Evolutionary conservation across 805 yeast genomes (phyloP), one percentile per base, ranked within the genome.

Genomic region (Wickerhamiella qilinensis): DNA sequence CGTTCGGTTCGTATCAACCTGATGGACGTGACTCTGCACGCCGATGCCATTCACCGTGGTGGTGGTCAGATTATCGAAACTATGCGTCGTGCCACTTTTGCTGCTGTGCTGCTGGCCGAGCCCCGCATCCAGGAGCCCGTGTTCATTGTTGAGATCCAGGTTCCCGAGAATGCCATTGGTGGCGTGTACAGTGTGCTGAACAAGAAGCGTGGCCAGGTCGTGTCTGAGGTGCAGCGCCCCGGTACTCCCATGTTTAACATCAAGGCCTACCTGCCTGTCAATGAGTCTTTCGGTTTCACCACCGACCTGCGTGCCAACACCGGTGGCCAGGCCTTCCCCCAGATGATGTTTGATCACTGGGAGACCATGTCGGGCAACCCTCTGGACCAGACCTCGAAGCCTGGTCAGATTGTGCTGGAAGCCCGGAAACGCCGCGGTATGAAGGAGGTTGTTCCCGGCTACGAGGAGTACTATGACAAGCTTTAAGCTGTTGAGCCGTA

Each of bases 241-340:
- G 98, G 98, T 80, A 88, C 98, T 58, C 97, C 98, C 71, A 77
- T 91, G 75, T 91, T 91, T 78, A 85, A 94, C 60, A 93, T 88
- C 69, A 91, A 88, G 84, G 98, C 98, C 60, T 82, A 85, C 94
- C 77, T 88, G 73, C 98, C 98, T 67, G 96, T 88, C 58, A 91
- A 88, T 73, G 98, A 91, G 77, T 88, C 98, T 44, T 88, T 91
- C 80, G 98, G 98, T 81, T 88, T 88, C 94, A 80, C 94, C 59
- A 91, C 93, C 75, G 94, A 86, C 63, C 80, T 88, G 64, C 84
- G 98, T 77, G 96, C 88, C 74, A 95, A 97, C 64, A 88, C 98
- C 63, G 96, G 95, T 82, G 98, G 98, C 70, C 98, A 88, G 77
- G 98, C 98, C 68, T 88, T 88, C 98, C 98, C 98, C 72, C 97